A percentile compares a stretch with the other conserved stretches of the same genome.
Evolutionary conservation across 2,329 filamentous ascomycete species (phyloP).

Genomic region (Rhynchosporium secalis): DNA sequence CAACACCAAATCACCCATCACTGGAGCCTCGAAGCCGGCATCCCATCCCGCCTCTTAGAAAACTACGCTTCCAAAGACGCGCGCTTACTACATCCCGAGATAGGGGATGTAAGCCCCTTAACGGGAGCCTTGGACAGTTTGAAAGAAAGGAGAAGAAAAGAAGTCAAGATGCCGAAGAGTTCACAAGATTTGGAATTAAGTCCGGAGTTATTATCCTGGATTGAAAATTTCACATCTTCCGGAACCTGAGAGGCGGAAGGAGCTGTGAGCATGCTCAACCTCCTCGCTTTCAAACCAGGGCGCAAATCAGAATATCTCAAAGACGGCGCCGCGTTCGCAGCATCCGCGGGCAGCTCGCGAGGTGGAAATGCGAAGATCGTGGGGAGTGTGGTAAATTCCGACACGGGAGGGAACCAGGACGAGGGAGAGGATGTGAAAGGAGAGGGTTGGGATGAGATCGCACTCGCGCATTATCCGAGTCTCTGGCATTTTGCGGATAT

Average conservation of each 20-base stretch:
- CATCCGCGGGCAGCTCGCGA: slow-evolving; percentile 50
- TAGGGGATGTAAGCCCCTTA: slow-evolving; percentile 41
- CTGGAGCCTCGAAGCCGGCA: slow-evolving; percentile 44
- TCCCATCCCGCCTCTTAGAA: slow-evolving; percentile 45
- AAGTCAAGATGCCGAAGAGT: slow-evolving; percentile 24
- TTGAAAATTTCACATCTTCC: slow-evolving; percentile 40
- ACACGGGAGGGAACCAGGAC: slow-evolving; percentile 34
- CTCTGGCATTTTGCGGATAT: slow-evolving; percentile 63
- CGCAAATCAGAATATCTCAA: slow-evolving; percentile 54
- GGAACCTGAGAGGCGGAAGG: slow-evolving; percentile 36
- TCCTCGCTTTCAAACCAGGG: slow-evolving; percentile 56
- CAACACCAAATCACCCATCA: slow-evolving; percentile 34
- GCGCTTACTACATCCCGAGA: slow-evolving; percentile 42
- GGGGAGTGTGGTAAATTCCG: slow-evolving; percentile 51
- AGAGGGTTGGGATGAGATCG: slow-evolving; percentile 60
- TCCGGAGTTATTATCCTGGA: slow-evolving; percentile 52
- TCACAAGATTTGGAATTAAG: slow-evolving; percentile 55
- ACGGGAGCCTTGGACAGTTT: slow-evolving; percentile 40
- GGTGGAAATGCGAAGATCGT: slow-evolving; percentile 63
- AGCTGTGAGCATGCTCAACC: slow-evolving; percentile 63
- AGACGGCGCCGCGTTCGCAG: slow-evolving; percentile 56
- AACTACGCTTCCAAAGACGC: slow-evolving; percentile 43
- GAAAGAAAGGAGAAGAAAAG: slow-evolving; percentile 23
- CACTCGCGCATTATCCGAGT: slow-evolving; percentile 64
- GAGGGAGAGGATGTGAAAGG: slow-evolving; percentile 9